Evolutionary conservation across 139 green algal species (phyloP).

Genomic region (Dunaliella sp.): DNA sequence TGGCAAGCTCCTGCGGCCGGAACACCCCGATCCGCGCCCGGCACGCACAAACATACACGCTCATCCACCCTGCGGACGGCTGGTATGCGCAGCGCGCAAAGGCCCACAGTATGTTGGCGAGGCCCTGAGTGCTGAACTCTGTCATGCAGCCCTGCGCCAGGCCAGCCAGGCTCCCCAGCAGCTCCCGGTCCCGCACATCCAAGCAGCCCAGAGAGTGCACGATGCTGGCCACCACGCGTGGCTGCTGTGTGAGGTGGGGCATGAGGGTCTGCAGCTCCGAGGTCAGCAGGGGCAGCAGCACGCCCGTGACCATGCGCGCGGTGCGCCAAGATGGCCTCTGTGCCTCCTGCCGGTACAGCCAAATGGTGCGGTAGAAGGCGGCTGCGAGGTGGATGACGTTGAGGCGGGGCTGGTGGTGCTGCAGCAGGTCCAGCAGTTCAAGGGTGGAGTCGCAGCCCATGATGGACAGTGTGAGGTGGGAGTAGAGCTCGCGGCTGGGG

Average conservation of each 20-base stretch:
- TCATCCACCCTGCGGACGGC: slow-evolving; percentile 31
- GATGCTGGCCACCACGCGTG: slow-evolving; percentile 15
- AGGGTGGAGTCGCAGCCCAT: not conserved
- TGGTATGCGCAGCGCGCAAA: slow-evolving; percentile 20
- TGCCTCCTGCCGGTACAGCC: slow-evolving; percentile 5
- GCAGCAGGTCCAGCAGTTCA: not conserved
- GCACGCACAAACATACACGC: not conserved
- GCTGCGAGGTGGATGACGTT: slow-evolving; percentile 12
- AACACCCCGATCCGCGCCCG: not conserved
- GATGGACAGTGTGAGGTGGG: not conserved
- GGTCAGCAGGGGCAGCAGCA: slow-evolving; percentile 5
- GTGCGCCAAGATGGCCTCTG: not conserved
- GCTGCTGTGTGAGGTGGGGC: slow-evolving; percentile 1
- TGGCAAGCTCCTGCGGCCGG: slow-evolving; percentile 15
- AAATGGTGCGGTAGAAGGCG: slow-evolving; percentile 7
- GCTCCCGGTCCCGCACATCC: slow-evolving; percentile 36
- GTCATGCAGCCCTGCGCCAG: slow-evolving; percentile 18
- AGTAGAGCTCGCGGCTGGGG: not conserved
- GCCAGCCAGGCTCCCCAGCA: slow-evolving; percentile 20
- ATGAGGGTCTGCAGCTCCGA: not conserved
- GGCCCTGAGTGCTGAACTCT: slow-evolving; percentile 18
- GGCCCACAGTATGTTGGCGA: slow-evolving; percentile 31
- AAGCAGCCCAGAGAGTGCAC: slow-evolving; percentile 19
- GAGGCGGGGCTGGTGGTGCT: not conserved
- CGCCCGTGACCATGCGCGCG: not conserved